Evolutionary conservation across 2,329 filamentous ascomycete genomes (phyloP), one percentile per base, ranked within the genome.

Genomic region (Metarhizium robertsii): DNA sequence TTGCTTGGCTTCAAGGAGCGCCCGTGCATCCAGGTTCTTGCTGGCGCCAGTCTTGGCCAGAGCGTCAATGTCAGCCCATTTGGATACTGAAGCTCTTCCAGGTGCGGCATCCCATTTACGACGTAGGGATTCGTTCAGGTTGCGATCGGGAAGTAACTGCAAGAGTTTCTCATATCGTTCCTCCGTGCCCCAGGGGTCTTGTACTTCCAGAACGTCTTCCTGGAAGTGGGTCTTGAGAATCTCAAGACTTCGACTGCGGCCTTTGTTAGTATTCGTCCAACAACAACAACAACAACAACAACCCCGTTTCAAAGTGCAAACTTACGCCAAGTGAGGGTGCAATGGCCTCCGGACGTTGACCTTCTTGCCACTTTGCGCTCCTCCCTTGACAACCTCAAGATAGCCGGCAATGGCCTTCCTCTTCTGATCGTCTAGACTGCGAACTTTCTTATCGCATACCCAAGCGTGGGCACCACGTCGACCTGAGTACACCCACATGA

Each of bases 401-500:
- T 97, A 99, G 25, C 88, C 86, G 0, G 90, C 90, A 58, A 99
- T 86, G 0, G 92, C 88, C 62, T 84, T 84, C 55, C 94, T 83
- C 71, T 89, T 91, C 63, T 87, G 82, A 64, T 99, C 94, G 60
- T 95, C 88, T 76, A 99, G 82, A 38, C 79, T 79, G 56, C 94
- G 83, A 0, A 92, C 94, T 56, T 86, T 85, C 66, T 87, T 89
- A 69, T 99, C 94, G 68, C 92, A 97, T 11, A 99, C 88, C 94
- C 94, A 99, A 6, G 94, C 94, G 84, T 99, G 94, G 34, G 89
- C 92, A 75, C 94, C 94, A 79, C 94, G 84, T 71, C 94, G 87
- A 62, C 94, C 94, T 0, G 94, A 99, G 72, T 99, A 99, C 6
- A 99, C 92, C 94, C 94, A 99, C 71, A 99, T 80, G 66, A 99